These are phyloP conservation scores for Claviceps maximensis DNA, from an alignment of 2,329 filamentous ascomycete genomes.

Conservation along the genomic window DNA sequence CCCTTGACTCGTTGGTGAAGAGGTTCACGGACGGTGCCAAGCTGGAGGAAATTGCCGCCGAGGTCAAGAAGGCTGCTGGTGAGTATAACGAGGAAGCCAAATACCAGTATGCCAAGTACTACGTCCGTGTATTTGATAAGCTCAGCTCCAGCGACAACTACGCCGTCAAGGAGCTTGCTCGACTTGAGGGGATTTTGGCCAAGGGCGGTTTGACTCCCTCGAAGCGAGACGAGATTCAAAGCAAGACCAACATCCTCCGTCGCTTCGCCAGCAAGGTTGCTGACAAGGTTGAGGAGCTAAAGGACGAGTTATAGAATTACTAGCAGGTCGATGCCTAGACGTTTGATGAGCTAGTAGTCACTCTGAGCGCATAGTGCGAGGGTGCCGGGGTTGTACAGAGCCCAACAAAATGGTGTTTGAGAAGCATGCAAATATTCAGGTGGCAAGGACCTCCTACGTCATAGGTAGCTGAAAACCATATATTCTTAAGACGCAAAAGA, in stretches of 20 bases:
- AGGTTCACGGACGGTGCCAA: constrained; percentile 55
- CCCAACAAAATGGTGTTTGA: neutral
- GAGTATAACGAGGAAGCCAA: constrained; percentile 47
- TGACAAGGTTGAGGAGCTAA: constrained; percentile 34
- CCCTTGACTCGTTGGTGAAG: constrained; percentile 61
- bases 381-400: neutral
- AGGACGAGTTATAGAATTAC: constrained; percentile 32
- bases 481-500: neutral
- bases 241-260: constrained; percentile 76
- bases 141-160: constrained; percentile 63
- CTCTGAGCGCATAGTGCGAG: neutral
- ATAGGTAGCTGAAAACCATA: neutral
- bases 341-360: neutral
- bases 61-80: constrained; percentile 59
- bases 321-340: constrained; percentile 1
- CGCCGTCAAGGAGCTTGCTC: constrained; percentile 70
- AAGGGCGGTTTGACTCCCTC: constrained; percentile 75
- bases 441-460: neutral
- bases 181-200: constrained; percentile 65
- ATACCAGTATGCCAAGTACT: constrained; percentile 83
- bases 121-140: constrained; percentile 84
- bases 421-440: neutral
- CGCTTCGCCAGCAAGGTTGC: constrained; percentile 55
- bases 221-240: constrained; percentile 80
- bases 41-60: constrained; percentile 50